Percentiles rank a stretch among this genome's conserved stretches.
Evolutionary conservation across 2,329 filamentous ascomycete genomes (phyloP).

Genomic region (Hypoxylon sp.): DNA sequence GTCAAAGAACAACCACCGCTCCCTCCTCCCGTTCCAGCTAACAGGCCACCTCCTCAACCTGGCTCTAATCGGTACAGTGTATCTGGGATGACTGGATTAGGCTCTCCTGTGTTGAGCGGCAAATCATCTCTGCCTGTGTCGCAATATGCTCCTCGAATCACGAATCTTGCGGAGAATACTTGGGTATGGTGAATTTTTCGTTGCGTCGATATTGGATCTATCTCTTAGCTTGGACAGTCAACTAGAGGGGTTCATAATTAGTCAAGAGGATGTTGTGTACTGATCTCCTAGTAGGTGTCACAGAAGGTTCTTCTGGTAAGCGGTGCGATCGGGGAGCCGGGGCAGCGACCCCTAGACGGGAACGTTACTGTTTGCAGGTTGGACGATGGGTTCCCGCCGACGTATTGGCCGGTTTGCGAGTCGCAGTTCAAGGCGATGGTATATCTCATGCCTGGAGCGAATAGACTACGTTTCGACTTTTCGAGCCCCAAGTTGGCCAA

Average conservation of each 20-base stretch:
- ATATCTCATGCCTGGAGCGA: conserved; percentile 90
- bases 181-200: conserved; percentile 71
- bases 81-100: conserved; percentile 68
- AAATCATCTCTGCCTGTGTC: conserved; percentile 70
- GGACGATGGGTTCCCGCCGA: conserved; percentile 85
- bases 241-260: no score
- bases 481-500: conserved; percentile 81
- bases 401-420: conserved; percentile 85
- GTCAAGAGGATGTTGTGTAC: no score
- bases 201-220: no score
- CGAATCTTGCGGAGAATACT: conserved; percentile 81
- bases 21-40: conserved; percentile 44
- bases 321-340: conserved; percentile 80
- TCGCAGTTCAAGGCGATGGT: conserved; percentile 92
- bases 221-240: no score
- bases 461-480: conserved; percentile 88
- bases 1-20: conserved; percentile 56
- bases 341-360: conserved; percentile 76
- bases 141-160: conserved; percentile 80
- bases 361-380: conserved; percentile 80
- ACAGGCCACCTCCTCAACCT: conserved; percentile 50
- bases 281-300: conserved; percentile 70
- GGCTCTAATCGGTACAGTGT: conserved; percentile 70
- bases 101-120: conserved; percentile 62
- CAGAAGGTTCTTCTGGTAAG: conserved; percentile 87